phyloP scores from a whole-genome alignment of 495 filamentous ascomycete genomes.

The Neurospora terricola region DNA sequence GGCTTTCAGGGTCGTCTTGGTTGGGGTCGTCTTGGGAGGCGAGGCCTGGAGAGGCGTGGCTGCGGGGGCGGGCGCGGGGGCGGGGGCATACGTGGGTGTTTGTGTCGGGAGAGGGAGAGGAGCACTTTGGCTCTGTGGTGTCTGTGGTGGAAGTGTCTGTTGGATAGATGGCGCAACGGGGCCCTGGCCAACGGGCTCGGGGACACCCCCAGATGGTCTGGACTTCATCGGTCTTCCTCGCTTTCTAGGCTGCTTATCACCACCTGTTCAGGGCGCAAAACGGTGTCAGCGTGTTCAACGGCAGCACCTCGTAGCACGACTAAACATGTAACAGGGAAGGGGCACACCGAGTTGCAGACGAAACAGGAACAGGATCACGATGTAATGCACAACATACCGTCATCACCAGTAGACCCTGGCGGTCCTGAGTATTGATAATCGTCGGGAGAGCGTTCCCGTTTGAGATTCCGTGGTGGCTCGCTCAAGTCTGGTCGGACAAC shows the following conservation, averaged over 20 bases:
- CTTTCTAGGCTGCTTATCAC: constrained; percentile 62
- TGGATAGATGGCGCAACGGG: constrained; percentile 36
- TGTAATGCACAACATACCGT: constrained; percentile 56
- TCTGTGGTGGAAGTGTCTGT: constrained; percentile 52
- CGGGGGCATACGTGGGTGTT: constrained; percentile 50
- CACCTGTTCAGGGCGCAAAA: constrained; percentile 27
- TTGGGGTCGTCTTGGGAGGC: constrained; percentile 75
- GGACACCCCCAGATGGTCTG: constrained; percentile 34
- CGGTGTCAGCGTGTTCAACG: constrained; percentile 26
- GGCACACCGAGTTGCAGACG: constrained; percentile 9
- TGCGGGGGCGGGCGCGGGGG: constrained; percentile 33
- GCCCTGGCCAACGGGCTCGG: constrained; percentile 41
- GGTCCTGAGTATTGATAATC: constrained; percentile 50
- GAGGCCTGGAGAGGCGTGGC: constrained; percentile 60
- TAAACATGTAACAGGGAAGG: constrained; percentile 21
- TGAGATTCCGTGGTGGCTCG: constrained; percentile 50
- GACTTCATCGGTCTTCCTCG: constrained; percentile 76
- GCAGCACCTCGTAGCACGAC: constrained; percentile 27
- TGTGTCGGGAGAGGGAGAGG: constrained; percentile 52
- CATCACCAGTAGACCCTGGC: constrained; percentile 60
- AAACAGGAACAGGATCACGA: constrained; percentile 26
- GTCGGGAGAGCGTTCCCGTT: constrained; percentile 90
- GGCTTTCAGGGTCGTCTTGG: constrained; percentile 85
- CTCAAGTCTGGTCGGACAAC: constrained; percentile 25
- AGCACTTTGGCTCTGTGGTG: constrained; percentile 65